phyloP scores from a whole-genome alignment of 2,329 filamentous ascomycete species.

The Akanthomyces uredinophilus region DNA sequence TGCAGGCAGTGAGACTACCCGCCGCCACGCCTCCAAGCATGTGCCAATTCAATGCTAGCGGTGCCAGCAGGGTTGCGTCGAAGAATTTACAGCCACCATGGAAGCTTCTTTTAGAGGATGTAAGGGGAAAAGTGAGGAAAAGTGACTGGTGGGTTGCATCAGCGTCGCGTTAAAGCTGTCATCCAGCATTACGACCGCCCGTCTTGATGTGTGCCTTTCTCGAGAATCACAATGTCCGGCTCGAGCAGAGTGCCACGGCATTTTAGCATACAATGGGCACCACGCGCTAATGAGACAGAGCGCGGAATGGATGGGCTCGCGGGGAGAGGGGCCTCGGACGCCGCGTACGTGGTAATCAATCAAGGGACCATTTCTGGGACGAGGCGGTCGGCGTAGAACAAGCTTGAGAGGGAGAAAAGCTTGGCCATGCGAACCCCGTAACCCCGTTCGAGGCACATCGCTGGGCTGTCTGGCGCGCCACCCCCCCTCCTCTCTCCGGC shows the following conservation, averaged over 20 bases:
- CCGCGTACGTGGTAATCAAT: background rate
- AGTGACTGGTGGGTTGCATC: background rate
- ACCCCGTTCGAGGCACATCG: background rate
- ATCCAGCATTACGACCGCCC: background rate
- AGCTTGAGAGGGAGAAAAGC: background rate
- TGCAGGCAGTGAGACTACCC: slow-evolving; percentile 1
- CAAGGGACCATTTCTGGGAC: background rate
- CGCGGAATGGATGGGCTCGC: background rate
- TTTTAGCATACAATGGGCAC: background rate
- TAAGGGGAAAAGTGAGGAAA: too few relatives aligned
- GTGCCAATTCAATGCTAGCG: background rate
- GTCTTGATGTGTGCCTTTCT: background rate
- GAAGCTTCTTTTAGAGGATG: background rate
- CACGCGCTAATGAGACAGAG: background rate
- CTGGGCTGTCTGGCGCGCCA: background rate
- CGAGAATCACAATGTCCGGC: background rate
- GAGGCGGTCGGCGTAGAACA: background rate
- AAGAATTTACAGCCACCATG: background rate
- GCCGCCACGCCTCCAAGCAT: background rate
- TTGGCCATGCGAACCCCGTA: background rate
- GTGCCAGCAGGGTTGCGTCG: background rate
- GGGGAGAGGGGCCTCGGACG: background rate
- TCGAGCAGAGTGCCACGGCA: background rate
- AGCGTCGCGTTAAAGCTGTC: background rate
- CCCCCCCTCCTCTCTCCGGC: background rate